Evolutionary conservation across 768 basidiomycete genomes (phyloP).

Genomic region (Tricholoma matsutake): DNA sequence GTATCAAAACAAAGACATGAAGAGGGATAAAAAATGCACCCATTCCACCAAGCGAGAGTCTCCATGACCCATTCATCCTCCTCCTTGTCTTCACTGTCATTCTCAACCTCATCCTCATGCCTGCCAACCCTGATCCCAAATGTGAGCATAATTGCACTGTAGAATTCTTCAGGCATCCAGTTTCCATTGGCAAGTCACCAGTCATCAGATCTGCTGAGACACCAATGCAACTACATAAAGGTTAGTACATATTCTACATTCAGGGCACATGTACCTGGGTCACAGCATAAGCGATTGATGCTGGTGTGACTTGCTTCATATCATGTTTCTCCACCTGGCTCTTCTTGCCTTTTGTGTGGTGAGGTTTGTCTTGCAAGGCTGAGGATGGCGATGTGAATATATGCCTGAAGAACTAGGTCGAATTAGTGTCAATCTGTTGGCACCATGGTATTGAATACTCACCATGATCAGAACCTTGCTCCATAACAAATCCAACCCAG

Average conservation of each 20-base stretch:
- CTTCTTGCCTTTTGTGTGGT: neutral
- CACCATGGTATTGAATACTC: neutral
- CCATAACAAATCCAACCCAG: neutral
- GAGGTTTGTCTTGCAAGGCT: neutral
- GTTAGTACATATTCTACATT: neutral
- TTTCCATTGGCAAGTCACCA: neutral
- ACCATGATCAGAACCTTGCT: neutral
- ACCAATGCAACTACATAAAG: neutral
- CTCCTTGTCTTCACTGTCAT: neutral
- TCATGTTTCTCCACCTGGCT: constrained; percentile 1
- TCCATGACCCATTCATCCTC: neutral
- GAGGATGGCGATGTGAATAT: neutral
- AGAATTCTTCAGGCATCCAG: neutral
- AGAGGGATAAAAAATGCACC: neutral
- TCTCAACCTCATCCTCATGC: neutral
- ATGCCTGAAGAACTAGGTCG: neutral
- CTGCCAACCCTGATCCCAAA: neutral
- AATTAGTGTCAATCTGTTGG: neutral
- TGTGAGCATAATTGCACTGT: neutral
- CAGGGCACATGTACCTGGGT: neutral
- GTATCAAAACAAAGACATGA: neutral
- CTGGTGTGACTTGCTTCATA: neutral
- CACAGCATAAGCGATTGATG: neutral
- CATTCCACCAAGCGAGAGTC: neutral
- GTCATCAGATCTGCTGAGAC: neutral